Evolutionary conservation across 2,329 filamentous ascomycete genomes (phyloP), one percentile per base, ranked within the genome.

Genomic region (Chaetomiaceae sp.): DNA sequence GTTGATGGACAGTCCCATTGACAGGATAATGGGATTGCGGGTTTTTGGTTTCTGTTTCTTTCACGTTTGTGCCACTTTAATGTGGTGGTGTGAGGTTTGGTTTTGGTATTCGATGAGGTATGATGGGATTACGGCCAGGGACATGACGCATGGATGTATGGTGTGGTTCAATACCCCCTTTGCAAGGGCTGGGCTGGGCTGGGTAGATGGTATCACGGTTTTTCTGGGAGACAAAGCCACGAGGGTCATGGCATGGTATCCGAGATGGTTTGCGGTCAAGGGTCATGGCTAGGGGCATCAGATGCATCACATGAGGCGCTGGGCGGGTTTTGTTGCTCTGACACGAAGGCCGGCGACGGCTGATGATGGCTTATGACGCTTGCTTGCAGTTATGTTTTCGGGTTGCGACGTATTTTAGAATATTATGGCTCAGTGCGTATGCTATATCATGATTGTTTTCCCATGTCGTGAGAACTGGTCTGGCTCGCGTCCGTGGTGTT

Each of bases 1-100:
- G 65, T 58, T 68, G 62, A 49, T 8, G 19, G 19, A n/a, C 6
- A 22, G 12, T 25, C 14, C 17, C 14, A 17, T 15, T 19, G 33
- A 20, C 23, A 15, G 15, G 40, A 29, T 4, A 33, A 7, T 11
- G 17, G 3, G 11, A 7, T 11, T 29, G 17, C 27, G 37, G 14
- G 11, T 34, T 27, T 12, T 22, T 4, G 29, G 15, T 27, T 9
- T 17, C n/a, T 17, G 34, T 2, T 43, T 27, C 15, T 51, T n/a
- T 38, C 3, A 15, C 8, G 6, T 25, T 25, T 43, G 8, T 43
- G 22, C 23, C 15, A 14, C 17, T 19, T 25, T 15, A 34, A 29
- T 6, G 9, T 4, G n/a, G 9, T 45, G 27, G 36, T 6, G 46
- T 46, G 46, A 37, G n/a, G 20, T 47, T 37, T 22, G 27, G 22